phyloP scores from a whole-genome alignment of 257 asterid genomes.

The Penstemon eatonii region DNA sequence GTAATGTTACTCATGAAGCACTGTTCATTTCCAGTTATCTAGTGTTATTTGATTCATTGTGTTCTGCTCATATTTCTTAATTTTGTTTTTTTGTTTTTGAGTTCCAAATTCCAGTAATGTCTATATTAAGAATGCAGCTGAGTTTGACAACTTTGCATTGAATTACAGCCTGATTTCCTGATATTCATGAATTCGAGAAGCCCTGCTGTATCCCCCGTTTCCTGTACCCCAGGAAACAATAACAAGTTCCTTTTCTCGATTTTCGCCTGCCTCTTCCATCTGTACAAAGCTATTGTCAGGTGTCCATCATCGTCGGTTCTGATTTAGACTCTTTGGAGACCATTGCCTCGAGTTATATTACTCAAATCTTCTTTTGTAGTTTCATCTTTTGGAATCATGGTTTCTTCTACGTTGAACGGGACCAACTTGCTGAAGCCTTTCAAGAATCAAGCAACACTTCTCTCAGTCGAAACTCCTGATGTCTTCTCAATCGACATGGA shows the following conservation, averaged over 20 bases:
- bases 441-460: constrained; percentile 33
- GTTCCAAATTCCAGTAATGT: no score
- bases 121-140: neutral
- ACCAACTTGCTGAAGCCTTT: constrained; percentile 37
- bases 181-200: constrained; percentile 68
- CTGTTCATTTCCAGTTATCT: neutral
- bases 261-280: constrained; percentile 47
- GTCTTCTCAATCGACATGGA: constrained; percentile 52
- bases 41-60: neutral
- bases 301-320: constrained; percentile 38
- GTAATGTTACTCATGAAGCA: neutral
- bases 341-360: constrained; percentile 19
- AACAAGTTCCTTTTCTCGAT: constrained; percentile 43
- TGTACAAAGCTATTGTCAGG: constrained; percentile 54
- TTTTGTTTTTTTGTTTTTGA: neutral
- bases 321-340: constrained; percentile 31
- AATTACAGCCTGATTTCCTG: constrained; percentile 41
- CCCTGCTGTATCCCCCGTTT: constrained; percentile 57
- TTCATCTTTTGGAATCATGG: constrained; percentile 46
- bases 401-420: constrained; percentile 40
- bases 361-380: constrained; percentile 19
- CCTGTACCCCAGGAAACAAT: constrained; percentile 69
- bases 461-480: constrained; percentile 40
- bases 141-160: constrained; percentile 18
- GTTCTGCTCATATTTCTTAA: neutral